phyloP scores from a whole-genome alignment of 768 basidiomycete genomes.

The Clitopilus hobsonii region DNA sequence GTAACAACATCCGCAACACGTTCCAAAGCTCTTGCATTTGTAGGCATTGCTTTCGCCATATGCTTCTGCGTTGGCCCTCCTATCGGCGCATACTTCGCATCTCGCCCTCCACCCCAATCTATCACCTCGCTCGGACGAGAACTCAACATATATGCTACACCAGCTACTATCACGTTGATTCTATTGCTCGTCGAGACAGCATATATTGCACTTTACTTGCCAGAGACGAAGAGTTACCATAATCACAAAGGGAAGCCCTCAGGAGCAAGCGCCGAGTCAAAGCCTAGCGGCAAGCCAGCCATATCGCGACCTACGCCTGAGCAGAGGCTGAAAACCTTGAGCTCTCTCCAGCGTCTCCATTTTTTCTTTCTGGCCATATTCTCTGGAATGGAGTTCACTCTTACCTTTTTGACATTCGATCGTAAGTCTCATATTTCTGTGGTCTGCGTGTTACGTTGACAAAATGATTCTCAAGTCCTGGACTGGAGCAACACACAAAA shows the following conservation, averaged over 20 bases:
- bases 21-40: conserved; percentile 81
- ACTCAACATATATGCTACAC: conserved; percentile 86
- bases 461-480: conserved; percentile 69
- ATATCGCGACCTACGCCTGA: conserved; percentile 28
- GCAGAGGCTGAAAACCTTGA: conserved; percentile 54
- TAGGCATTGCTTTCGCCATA: conserved; percentile 95
- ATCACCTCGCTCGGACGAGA: conserved; percentile 52
- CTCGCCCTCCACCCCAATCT: conserved; percentile 67
- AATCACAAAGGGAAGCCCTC: background rate
- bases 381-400: conserved; percentile 94
- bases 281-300: conserved; percentile 19
- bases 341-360: conserved; percentile 62
- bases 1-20: conserved; percentile 77
- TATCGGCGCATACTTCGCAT: conserved; percentile 94
- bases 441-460: no score
- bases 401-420: conserved; percentile 93
- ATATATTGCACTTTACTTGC: conserved; percentile 71
- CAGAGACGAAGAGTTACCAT: conserved; percentile 72
- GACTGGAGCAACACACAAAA: conserved; percentile 91
- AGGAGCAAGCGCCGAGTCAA: conserved; percentile 13
- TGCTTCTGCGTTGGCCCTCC: conserved; percentile 93
- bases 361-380: conserved; percentile 87
- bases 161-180: conserved; percentile 79
- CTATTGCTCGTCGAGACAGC: conserved; percentile 76
- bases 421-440: no score